A percentile compares a stretch with the other conserved stretches of the same genome.
phyloP scores from a whole-genome alignment of 768 basidiomycete species.

The Termitomyces sp. region DNA sequence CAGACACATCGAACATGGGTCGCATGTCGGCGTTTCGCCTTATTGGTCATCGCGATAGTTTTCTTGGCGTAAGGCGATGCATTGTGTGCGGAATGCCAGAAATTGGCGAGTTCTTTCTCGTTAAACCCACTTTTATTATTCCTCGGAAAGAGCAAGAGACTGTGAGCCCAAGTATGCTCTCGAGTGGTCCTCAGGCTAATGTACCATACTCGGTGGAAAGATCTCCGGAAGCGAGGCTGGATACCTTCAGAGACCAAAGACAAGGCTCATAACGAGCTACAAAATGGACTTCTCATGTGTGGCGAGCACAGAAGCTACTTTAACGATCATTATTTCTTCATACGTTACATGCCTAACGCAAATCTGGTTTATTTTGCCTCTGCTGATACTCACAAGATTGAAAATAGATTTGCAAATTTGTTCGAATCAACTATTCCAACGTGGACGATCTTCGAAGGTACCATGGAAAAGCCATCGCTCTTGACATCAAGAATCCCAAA shows the following conservation, averaged over 20 bases:
- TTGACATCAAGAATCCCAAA: conserved; percentile 24
- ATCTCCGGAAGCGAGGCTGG: conserved; percentile 19
- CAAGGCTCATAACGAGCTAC: conserved; percentile 17
- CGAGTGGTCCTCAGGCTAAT: conserved; percentile 7
- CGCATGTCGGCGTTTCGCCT: background rate
- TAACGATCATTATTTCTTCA: conserved; percentile 19
- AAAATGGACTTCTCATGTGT: conserved; percentile 20
- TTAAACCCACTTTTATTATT: background rate
- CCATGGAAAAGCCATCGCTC: conserved; percentile 31
- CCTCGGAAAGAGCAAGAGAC: background rate
- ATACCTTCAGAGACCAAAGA: conserved; percentile 17
- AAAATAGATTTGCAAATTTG: conserved; percentile 19
- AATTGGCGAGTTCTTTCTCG: too few relatives aligned
- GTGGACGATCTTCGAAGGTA: conserved; percentile 7
- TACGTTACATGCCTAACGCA: conserved; percentile 22
- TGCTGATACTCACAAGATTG: conserved; percentile 9
- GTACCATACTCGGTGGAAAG: conserved; percentile 19
- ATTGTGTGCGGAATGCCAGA: conserved; percentile 1
- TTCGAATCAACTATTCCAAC: conserved; percentile 28
- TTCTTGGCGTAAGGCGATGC: background rate
- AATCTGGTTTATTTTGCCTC: conserved; percentile 15
- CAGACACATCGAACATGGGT: background rate
- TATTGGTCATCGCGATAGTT: background rate
- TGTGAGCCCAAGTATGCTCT: conserved; percentile 1
- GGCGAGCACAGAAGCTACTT: conserved; percentile 16